Evolutionary conservation across 2,329 filamentous ascomycete species (phyloP).

Genomic region (Raffaelea albimanens): DNA sequence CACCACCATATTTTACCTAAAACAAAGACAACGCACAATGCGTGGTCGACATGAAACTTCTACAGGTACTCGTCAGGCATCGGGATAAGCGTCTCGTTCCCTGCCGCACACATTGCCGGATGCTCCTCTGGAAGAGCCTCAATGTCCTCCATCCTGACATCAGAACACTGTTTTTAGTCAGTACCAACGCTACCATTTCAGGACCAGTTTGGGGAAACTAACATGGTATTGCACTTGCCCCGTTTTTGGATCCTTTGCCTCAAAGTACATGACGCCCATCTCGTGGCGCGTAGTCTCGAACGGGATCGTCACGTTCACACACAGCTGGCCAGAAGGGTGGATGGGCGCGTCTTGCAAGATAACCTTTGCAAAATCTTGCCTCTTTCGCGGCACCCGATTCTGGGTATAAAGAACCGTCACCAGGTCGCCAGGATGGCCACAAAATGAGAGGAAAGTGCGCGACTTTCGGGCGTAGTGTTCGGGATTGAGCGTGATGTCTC

Average conservation of each 20-base stretch:
- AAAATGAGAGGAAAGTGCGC: conserved; percentile 2
- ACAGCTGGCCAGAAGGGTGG: conserved; percentile 1
- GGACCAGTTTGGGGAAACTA: neutral
- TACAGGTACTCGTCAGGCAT: conserved; percentile 4
- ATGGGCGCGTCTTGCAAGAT: conserved; percentile 1
- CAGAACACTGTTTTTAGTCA: neutral
- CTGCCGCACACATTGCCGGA: conserved; percentile 2
- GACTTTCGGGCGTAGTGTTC: neutral
- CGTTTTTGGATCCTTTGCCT: neutral
- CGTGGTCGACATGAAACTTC: too few species aligned
- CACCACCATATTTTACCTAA: too few species aligned
- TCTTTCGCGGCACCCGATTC: neutral
- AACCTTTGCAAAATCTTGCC: neutral
- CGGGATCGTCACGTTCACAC: conserved; percentile 1
- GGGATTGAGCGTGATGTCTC: neutral
- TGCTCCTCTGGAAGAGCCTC: conserved; percentile 2
- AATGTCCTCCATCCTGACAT: neutral
- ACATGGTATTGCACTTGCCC: conserved; percentile 1
- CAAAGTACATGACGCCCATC: conserved; percentile 4
- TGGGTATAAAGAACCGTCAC: conserved; percentile 1
- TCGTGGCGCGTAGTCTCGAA: neutral
- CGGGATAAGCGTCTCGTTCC: conserved; percentile 1
- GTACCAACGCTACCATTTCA: neutral
- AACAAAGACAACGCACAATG: too few species aligned
- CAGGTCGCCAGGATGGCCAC: conserved; percentile 1